Evolutionary conservation across 495 filamentous ascomycete genomes (phyloP).

Genomic region (Aspergillus hancockii): DNA sequence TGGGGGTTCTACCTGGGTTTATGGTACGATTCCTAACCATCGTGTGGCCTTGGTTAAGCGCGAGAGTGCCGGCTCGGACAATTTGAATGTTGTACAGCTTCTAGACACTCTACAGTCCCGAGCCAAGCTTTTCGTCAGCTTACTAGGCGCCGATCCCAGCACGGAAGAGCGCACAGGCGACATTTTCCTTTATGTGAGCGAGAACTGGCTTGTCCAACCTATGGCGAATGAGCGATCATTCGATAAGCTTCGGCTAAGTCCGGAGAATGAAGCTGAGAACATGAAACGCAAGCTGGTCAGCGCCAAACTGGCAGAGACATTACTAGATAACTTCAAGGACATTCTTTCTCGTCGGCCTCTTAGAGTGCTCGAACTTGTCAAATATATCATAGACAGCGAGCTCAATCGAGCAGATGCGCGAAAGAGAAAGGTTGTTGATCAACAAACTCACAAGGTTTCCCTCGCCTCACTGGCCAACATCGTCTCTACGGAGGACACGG

Average conservation of each 20-base stretch:
- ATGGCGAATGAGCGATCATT: constrained; percentile 14
- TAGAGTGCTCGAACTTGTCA: constrained; percentile 62
- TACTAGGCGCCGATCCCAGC: constrained; percentile 53
- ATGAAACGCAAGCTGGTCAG: constrained; percentile 54
- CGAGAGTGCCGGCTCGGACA: constrained; percentile 7
- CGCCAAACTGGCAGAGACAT: constrained; percentile 64
- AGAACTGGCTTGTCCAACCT: constrained; percentile 56
- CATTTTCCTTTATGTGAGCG: constrained; percentile 64
- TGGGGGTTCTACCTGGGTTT: constrained; percentile 51
- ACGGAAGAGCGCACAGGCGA: constrained; percentile 59
- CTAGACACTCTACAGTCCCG: constrained; percentile 41
- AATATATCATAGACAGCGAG: constrained; percentile 55
- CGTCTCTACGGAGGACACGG: constrained; percentile 21
- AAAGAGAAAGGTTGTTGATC: constrained; percentile 2
- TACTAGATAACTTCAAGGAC: constrained; percentile 67
- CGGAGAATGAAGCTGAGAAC: constrained; percentile 36
- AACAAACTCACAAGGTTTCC: constrained; percentile 29
- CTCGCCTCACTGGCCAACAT: constrained; percentile 43
- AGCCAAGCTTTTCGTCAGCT: constrained; percentile 52
- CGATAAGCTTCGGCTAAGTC: constrained; percentile 25
- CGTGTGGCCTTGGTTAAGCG: constrained; percentile 41
- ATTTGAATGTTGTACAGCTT: constrained; percentile 39
- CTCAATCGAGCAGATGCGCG: constrained; percentile 18
- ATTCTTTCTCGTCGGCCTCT: constrained; percentile 64
- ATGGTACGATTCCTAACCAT: constrained; percentile 28